These are phyloP conservation scores for Elymus sibiricus DNA, from an alignment of 176 grass and related monocot genomes.

Conservation along the genomic window DNA sequence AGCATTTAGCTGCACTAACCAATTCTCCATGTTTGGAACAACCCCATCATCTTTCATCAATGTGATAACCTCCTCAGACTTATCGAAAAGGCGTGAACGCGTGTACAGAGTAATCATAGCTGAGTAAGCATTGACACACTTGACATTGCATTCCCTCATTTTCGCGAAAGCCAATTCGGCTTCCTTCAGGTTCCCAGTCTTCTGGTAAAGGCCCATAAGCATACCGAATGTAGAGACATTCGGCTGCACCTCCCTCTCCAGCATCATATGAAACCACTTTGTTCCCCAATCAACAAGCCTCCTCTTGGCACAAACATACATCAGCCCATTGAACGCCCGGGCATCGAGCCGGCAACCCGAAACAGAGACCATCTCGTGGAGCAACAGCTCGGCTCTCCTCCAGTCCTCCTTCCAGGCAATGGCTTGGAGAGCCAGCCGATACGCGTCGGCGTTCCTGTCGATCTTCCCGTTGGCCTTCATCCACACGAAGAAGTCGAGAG, in stretches of 20 bases:
- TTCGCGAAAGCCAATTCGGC: slow-evolving; percentile 65
- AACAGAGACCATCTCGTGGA: slow-evolving; percentile 65
- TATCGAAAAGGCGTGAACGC: slow-evolving; percentile 52
- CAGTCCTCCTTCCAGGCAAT: slow-evolving; percentile 86
- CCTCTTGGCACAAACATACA: slow-evolving; percentile 86
- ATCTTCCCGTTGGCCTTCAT: slow-evolving; percentile 78
- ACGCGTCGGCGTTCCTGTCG: slow-evolving; percentile 54
- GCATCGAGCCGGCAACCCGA: slow-evolving; percentile 52
- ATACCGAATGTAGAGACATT: slow-evolving; percentile 75
- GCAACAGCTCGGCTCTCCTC: slow-evolving; percentile 53
- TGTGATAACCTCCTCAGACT: slow-evolving; percentile 64
- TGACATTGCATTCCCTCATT: slow-evolving; percentile 61
- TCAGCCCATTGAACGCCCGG: slow-evolving; percentile 65
- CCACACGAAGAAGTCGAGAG: slow-evolving; percentile 73
- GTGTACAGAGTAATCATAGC: slow-evolving; percentile 77
- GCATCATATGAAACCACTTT: slow-evolving; percentile 79
- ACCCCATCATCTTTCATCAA: slow-evolving; percentile 62
- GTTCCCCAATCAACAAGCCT: slow-evolving; percentile 70
- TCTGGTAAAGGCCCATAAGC: slow-evolving; percentile 93
- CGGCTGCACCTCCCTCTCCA: slow-evolving; percentile 60
- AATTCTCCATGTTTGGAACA: slow-evolving; percentile 76
- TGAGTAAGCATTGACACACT: slow-evolving; percentile 75
- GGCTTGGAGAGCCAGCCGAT: slow-evolving; percentile 72
- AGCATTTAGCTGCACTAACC: slow-evolving; percentile 77
- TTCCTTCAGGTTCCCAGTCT: slow-evolving; percentile 47